Percentiles rank a stretch among this genome's conserved stretches.
These are phyloP conservation scores for Aspergillus eucalypticola DNA, from an alignment of 2,329 filamentous ascomycete genomes.

Conservation along the genomic window DNA sequence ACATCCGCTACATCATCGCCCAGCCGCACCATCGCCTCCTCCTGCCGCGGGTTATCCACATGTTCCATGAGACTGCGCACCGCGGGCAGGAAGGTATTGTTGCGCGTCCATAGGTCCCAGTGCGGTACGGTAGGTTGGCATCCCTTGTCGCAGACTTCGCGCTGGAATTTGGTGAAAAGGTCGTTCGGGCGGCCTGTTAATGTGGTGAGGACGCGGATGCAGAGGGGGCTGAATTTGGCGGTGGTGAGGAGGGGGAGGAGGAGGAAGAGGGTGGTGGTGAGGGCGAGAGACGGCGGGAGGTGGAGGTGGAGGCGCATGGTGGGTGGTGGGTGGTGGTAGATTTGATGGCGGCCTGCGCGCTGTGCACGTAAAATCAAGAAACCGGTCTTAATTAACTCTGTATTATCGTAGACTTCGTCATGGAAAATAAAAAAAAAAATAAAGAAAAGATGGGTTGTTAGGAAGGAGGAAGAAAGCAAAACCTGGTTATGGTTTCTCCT, in stretches of 20 bases:
- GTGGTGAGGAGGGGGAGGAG: constrained; percentile 20
- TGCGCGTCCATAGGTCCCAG: constrained; percentile 41
- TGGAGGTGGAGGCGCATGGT: constrained; percentile 22
- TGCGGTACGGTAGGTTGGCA: constrained; percentile 38
- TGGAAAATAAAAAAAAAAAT: no score
- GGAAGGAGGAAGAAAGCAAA: background rate
- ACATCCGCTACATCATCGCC: constrained; percentile 38
- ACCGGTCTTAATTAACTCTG: no score
- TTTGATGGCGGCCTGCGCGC: no score
- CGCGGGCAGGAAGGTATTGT: constrained; percentile 38
- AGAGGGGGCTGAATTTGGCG: constrained; percentile 60
- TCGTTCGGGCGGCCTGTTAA: constrained; percentile 33
- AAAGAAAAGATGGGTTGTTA: no score
- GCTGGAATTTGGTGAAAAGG: constrained; percentile 36
- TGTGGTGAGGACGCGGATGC: constrained; percentile 82
- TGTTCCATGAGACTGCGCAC: constrained; percentile 35
- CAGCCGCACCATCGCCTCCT: constrained; percentile 33
- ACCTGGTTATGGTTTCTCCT: background rate
- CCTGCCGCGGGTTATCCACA: constrained; percentile 32
- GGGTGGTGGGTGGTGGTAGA: no score
- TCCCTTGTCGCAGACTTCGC: constrained; percentile 35
- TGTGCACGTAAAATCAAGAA: no score
- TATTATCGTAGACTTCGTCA: no score
- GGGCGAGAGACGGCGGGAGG: constrained; percentile 3
- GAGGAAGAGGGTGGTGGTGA: constrained; percentile 22